Conservation (phyloP, 225 moss, liverwort and hornwort species). For the Antitrichia curtipendula region DNA sequence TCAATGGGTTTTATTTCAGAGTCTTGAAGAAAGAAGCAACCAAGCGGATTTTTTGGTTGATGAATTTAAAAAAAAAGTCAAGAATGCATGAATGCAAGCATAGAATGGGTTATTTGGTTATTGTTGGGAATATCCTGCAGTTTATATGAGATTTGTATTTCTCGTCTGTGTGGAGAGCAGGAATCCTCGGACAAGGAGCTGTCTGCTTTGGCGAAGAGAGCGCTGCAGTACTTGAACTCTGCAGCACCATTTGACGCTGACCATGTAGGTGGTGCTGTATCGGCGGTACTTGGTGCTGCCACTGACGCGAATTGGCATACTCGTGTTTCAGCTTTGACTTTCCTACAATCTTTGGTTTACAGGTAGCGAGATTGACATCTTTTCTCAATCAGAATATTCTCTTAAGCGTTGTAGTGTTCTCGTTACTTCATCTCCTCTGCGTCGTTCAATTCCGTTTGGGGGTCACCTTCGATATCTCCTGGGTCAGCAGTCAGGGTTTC, state of each 20-base stretch:
- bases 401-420: background rate
- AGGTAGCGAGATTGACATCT: conserved; percentile 27
- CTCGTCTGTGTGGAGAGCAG: conserved; percentile 23
- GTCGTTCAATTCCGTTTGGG: background rate
- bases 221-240: conserved; percentile 65
- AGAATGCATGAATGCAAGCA: background rate
- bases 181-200: conserved; percentile 91
- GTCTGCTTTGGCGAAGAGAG: conserved; percentile 58
- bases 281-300: conserved; percentile 65
- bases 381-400: background rate
- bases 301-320: conserved; percentile 86
- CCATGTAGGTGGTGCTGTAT: conserved; percentile 63
- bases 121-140: background rate
- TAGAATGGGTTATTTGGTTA: background rate
- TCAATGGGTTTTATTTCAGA: background rate
- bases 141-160: background rate
- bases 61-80: background rate
- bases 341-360: conserved; percentile 82
- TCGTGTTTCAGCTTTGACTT: conserved; percentile 76
- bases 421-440: background rate
- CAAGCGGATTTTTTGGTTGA: background rate
- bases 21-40: background rate
- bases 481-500: background rate
- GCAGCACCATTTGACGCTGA: conserved; percentile 62
- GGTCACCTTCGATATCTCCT: background rate